Conservation (phyloP, 2,329 filamentous ascomycete genomes). For the Sporothrix schenckii region DNA sequence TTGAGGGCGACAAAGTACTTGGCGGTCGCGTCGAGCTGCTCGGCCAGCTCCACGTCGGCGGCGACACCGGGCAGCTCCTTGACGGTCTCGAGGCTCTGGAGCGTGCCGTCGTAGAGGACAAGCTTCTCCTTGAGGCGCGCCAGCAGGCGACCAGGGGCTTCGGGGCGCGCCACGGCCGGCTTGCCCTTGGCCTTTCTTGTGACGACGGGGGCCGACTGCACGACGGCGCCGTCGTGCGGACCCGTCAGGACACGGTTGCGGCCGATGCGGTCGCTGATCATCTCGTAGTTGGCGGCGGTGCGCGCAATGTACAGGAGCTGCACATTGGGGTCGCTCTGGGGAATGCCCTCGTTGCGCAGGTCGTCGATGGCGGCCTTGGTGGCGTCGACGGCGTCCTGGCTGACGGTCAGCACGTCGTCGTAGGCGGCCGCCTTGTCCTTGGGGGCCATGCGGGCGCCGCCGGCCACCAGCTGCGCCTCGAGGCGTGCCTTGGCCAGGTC, state of each 20-base stretch:
- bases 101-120: slow-evolving; percentile 85
- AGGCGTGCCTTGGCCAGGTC: slow-evolving; percentile 56
- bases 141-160: slow-evolving; percentile 73
- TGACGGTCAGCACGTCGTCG: slow-evolving; percentile 84
- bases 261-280: slow-evolving; percentile 93
- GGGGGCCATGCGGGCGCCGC: slow-evolving; percentile 52
- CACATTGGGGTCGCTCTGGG: slow-evolving; percentile 82
- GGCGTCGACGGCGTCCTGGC: slow-evolving; percentile 91
- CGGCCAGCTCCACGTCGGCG: slow-evolving; percentile 74
- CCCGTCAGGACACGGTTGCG: slow-evolving; percentile 88
- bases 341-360: slow-evolving; percentile 77
- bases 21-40: slow-evolving; percentile 75
- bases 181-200: slow-evolving; percentile 42
- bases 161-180: slow-evolving; percentile 52
- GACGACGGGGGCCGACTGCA: slow-evolving; percentile 50
- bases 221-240: slow-evolving; percentile 71
- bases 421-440: slow-evolving; percentile 82
- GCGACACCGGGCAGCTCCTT: slow-evolving; percentile 88
- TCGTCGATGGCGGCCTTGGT: slow-evolving; percentile 94
- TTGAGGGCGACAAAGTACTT: slow-evolving; percentile 83
- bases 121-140: slow-evolving; percentile 81
- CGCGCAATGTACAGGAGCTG: slow-evolving; percentile 90
- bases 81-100: slow-evolving; percentile 89
- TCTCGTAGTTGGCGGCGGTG: slow-evolving; percentile 89
- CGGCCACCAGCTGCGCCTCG: slow-evolving; percentile 52